These are phyloP conservation scores for Umbelopsis sp. DNA, from an alignment of 192 early-diverging fungal species.

Conservation along the genomic window DNA sequence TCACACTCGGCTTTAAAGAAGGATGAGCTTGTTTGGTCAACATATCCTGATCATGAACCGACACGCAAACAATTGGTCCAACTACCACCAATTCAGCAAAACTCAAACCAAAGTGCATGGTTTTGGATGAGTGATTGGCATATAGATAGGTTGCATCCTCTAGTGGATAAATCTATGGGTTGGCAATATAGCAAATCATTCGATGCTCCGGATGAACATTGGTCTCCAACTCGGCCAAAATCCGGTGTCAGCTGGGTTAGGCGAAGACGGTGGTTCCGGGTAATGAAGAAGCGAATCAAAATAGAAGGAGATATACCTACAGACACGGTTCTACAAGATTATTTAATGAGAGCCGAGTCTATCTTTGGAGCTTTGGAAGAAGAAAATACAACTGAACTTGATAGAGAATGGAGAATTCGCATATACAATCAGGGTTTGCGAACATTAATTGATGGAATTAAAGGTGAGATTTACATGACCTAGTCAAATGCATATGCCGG, in stretches of 20 bases:
- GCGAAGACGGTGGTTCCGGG: constrained; percentile 7
- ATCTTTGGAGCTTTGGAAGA: background rate
- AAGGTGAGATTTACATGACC: background rate
- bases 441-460: constrained; percentile 7
- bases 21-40: background rate
- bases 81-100: background rate
- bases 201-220: constrained; percentile 5
- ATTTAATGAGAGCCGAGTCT: background rate
- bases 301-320: background rate
- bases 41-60: constrained; percentile 2
- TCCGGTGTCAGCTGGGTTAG: constrained; percentile 2
- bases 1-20: background rate
- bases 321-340: background rate
- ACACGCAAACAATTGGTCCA: background rate
- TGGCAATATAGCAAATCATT: constrained; percentile 15
- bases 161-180: background rate
- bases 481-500: background rate
- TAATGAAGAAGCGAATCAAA: constrained; percentile 7
- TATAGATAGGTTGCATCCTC: background rate
- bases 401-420: constrained; percentile 1
- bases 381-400: background rate
- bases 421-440: constrained; percentile 5
- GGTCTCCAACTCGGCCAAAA: background rate
- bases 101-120: background rate
- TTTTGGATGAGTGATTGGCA: constrained; percentile 17